Base-by-base conservation (phyloP, 164 flowering plant genomes). In the Macadamia integrifolia region DNA sequence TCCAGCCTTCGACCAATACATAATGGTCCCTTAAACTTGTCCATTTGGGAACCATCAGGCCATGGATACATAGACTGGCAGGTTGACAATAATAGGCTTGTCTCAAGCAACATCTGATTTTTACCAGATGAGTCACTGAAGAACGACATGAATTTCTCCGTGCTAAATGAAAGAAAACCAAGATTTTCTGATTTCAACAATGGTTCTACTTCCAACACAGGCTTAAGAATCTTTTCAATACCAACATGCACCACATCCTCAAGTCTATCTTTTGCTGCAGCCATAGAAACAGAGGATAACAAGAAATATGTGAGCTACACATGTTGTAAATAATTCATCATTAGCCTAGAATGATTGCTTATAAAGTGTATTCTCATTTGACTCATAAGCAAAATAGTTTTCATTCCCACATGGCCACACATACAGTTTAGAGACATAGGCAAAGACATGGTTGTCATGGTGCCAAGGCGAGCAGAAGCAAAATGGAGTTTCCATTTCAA, bases 171-270 rank as follows among this genome's bases (percentile, higher is more conserved):
- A 60, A 70, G 57, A 66, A 57, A 65, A 30, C 60, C 43, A 48
- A 64, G 6, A 44, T 70, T 74, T 49, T 77, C 80, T 79, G 78
- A 50, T 72, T 56, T 70, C 73, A 63, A 32, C 10, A 71, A 43
- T 11, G 11, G 9, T 48, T 61, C 40, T n/a, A 62, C 63, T 49
- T 50, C 58, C 63, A 35, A 48, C 9, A 17, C 50, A 60, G 43
- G 69, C 59, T 60, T 59, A 49, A 28, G 6, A 49, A 68, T 52
- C 18, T 61, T 60, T 46, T 40, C 6, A 6, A 12, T 14, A 68
- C 31, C 31, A 9, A 13, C 46, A 52, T 30, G 71, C 30, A 6
- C 17, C 32, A 62, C 12, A 49, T 18, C 52, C 6, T 50, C 42
- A 30, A 66, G n/a, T 50, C 46, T 40, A 43, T 59, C 53, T 55